These are phyloP conservation scores for Catenaria anguillulae DNA, from an alignment of 371 early-diverging fungal species.

Conservation along the genomic window DNA sequence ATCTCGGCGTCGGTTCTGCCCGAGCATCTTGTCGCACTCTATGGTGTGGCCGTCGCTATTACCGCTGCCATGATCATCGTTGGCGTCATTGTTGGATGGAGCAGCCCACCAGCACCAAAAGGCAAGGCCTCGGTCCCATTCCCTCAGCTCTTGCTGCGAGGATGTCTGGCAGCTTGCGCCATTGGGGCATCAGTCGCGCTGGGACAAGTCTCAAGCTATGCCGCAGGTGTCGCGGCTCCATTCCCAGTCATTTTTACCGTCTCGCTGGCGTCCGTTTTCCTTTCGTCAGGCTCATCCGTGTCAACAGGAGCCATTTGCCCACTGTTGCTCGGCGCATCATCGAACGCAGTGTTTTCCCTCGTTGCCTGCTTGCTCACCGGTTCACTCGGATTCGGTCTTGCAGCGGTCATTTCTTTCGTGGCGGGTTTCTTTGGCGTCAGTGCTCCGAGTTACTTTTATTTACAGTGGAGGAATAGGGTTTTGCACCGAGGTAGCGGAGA, in stretches of 20 bases:
- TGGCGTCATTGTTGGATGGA: not conserved
- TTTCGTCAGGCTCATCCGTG: not conserved
- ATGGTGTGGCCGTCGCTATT: not conserved
- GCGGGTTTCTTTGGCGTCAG: not conserved
- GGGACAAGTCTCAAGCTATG: not conserved
- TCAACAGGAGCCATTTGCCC: not conserved
- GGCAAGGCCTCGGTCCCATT: not conserved
- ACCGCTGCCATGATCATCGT: not conserved
- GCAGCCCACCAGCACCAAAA: not conserved
- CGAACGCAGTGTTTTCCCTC: not conserved
- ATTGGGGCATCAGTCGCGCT: not conserved
- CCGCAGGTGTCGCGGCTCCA: not conserved
- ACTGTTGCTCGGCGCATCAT: not conserved
- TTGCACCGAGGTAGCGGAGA: no score
- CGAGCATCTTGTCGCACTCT: not conserved
- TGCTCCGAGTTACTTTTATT: not conserved
- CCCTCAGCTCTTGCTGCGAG: not conserved
- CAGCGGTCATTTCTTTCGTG: not conserved
- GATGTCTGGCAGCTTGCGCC: not conserved
- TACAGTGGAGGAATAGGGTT: no score
- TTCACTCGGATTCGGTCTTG: not conserved
- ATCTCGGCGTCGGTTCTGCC: not conserved
- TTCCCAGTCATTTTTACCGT: slow-evolving; percentile 1
- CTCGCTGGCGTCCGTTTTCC: not conserved
- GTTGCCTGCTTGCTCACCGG: not conserved